Base-by-base conservation (phyloP, 1,284 basidiomycete genomes). In the Ceratobasidium sp. region DNA sequence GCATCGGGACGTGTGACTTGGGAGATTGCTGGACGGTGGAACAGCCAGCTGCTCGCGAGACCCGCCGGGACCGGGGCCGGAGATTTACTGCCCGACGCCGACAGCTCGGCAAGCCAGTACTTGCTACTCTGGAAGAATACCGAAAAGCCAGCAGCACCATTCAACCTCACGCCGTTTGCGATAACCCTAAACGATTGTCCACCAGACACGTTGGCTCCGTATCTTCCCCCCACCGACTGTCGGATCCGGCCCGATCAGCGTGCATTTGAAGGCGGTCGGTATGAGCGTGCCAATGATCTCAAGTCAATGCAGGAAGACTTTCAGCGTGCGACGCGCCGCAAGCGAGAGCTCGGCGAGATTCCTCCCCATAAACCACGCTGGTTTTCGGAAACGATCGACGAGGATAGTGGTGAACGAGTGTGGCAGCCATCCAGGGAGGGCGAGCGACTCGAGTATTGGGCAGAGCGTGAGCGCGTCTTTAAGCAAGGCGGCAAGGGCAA, bases 1-100 rank as follows among this genome's bases (percentile, higher is more conserved):
- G 78, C 84, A 0, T 75, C 81, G 0, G 94, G 92, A 12, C 82
- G 85, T 32, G 81, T 88, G 45, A 85, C 82, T 0, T 94, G 96
- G 81, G 94, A 98, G 72, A 95, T 98, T 73, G 95, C 96, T 0
- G 96, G 96, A 8, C 86, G 95, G 10, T 99, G 96, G 96, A 94
- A 93, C 78, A 92, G 89, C 62, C 96, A 98, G 77, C 87, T 99
- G 43, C 90, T 98, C 67, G 94, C 94, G 13, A 87, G 94, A 27
- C 85, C 86, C 40, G 86, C 87, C 1, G 91, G 89, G 5, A 83
- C 85, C 1, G 85, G 84, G 12, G 78, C 82, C 15, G 88, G 86
- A 2, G 85, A 85, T 38, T 83, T 98, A 10, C 86, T 92, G 70
- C 92, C 94, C 0, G 94, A 96, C 74, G 84, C 86, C 25, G 75